Percentiles rank a stretch among this genome's conserved stretches.
Evolutionary conservation across 2,329 filamentous ascomycete species (phyloP).

Genomic region (Arthrobotrys sphaeroides): DNA sequence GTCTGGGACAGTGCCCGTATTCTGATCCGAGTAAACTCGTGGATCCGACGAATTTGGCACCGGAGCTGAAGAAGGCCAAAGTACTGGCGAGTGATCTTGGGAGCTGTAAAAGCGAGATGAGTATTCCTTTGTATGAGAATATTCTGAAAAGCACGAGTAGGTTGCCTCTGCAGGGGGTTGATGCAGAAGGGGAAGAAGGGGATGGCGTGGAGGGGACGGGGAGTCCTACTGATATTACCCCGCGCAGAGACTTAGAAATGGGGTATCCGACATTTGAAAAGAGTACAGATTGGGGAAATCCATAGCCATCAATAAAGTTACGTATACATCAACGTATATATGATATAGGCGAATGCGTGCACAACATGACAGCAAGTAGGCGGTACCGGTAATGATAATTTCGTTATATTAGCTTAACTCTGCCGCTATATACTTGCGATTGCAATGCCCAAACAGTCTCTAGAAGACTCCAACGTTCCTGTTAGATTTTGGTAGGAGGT

Average conservation of each 20-base stretch:
- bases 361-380: too few species aligned
- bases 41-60: constrained; percentile 20
- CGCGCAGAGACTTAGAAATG: constrained; percentile 8
- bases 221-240: background rate
- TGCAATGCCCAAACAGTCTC: too few species aligned
- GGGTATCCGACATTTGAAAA: background rate
- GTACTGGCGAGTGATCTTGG: background rate
- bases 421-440: too few species aligned
- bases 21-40: constrained; percentile 39
- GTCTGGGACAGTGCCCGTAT: constrained; percentile 28
- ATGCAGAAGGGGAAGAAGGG: background rate
- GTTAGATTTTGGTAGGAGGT: too few species aligned
- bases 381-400: too few species aligned
- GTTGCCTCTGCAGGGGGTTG: constrained; percentile 9
- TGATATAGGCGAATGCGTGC: too few species aligned
- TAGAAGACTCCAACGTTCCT: too few species aligned
- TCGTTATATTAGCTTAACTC: too few species aligned
- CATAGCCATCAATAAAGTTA: background rate
- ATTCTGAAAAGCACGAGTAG: constrained; percentile 45
- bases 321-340: background rate
- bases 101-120: constrained; percentile 7
- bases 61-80: constrained; percentile 2
- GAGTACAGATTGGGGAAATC: constrained; percentile 5
- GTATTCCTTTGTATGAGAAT: constrained; percentile 47
- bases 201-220: background rate